Percentiles rank a stretch among this genome's conserved stretches.
Evolutionary conservation across 2,329 filamentous ascomycete species (phyloP).

Genomic region (Ceratocystis papillata): DNA sequence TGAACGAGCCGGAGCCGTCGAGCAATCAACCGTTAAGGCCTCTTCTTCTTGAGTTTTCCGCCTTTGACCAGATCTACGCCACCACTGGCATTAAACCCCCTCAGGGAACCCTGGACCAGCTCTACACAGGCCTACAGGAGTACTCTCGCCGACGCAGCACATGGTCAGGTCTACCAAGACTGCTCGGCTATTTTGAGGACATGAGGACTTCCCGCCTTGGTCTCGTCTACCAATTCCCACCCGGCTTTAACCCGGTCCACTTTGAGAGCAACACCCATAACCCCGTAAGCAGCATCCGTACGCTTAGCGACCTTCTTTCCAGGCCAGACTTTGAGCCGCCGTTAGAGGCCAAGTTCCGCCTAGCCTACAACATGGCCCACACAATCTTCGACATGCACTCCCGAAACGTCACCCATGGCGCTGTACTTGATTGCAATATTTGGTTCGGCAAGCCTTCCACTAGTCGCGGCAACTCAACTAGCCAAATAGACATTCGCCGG

Average conservation of each 20-base stretch:
- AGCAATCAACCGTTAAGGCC: conserved; percentile 29
- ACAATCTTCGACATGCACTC: conserved; percentile 65
- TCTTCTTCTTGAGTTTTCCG: conserved; percentile 61
- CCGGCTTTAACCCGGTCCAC: conserved; percentile 37
- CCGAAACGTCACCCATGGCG: conserved; percentile 58
- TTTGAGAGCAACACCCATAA: conserved; percentile 29
- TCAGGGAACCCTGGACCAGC: conserved; percentile 53
- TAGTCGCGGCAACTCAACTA: conserved; percentile 35
- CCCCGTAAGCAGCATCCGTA: conserved; percentile 45
- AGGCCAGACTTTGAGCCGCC: conserved; percentile 49
- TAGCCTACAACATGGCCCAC: conserved; percentile 61
- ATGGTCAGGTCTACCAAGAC: conserved; percentile 50
- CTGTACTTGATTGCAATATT: conserved; percentile 56
- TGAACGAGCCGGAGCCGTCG: conserved; percentile 7
- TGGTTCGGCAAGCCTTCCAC: conserved; percentile 48
- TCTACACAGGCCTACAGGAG: conserved; percentile 46
- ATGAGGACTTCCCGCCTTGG: conserved; percentile 58
- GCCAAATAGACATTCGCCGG: conserved; percentile 51
- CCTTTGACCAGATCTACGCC: conserved; percentile 52
- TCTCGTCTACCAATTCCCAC: conserved; percentile 63
- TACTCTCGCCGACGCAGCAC: conserved; percentile 33
- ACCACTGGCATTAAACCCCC: conserved; percentile 53
- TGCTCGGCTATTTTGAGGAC: conserved; percentile 66
- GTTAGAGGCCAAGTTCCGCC: conserved; percentile 63
- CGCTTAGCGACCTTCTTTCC: conserved; percentile 44